These are phyloP conservation scores for Clarkia xantiana DNA, from an alignment of 345 rosid genomes.

Conservation along the genomic window DNA sequence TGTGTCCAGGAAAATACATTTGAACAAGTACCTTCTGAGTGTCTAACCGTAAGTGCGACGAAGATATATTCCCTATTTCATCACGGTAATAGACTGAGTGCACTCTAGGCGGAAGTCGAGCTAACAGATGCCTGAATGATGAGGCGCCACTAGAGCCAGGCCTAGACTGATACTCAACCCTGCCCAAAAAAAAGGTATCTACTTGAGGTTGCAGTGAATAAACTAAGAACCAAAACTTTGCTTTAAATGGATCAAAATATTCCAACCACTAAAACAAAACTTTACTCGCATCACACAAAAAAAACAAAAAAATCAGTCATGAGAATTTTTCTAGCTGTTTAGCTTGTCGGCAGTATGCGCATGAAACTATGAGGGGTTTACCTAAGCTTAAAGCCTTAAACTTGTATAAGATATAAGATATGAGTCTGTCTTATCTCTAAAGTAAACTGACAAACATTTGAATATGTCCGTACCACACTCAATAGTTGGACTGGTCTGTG, in stretches of 20 bases:
- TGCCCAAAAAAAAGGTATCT: slow-evolving; percentile 26
- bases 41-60: slow-evolving; percentile 67
- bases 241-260: neutral
- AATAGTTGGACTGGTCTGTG: too few species aligned
- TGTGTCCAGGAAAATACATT: neutral
- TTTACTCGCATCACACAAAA: too few species aligned
- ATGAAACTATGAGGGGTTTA: too few species aligned
- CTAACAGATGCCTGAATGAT: slow-evolving; percentile 72
- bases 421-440: too few species aligned
- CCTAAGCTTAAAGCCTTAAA: too few species aligned
- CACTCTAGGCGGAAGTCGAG: slow-evolving; percentile 81
- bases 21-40: slow-evolving; percentile 16
- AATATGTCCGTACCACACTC: too few species aligned
- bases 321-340: too few species aligned
- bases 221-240: neutral
- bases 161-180: slow-evolving; percentile 91
- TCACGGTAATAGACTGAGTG: slow-evolving; percentile 95
- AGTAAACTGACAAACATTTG: too few species aligned
- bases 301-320: too few species aligned
- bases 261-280: neutral
- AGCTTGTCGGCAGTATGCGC: too few species aligned
- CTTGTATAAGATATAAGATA: too few species aligned
- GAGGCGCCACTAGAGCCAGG: slow-evolving; percentile 48
- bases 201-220: slow-evolving; percentile 1
- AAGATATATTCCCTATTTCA: slow-evolving; percentile 84